phyloP scores from a whole-genome alignment of 2,329 filamentous ascomycete genomes.

The Aspergillus sp. region DNA sequence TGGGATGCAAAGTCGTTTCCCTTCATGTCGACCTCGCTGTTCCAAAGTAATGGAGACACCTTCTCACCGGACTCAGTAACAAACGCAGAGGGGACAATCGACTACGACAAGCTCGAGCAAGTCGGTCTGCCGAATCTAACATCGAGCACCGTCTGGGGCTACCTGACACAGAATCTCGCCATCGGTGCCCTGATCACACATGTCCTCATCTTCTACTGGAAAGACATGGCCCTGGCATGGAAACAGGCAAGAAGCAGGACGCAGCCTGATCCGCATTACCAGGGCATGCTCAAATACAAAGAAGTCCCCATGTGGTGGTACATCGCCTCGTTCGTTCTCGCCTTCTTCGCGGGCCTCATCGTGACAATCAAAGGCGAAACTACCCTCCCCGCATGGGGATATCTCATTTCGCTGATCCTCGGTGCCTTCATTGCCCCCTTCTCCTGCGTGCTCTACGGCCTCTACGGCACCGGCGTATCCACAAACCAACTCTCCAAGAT shows the following conservation, averaged over 20 bases:
- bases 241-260: conserved; percentile 20
- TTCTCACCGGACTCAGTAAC: conserved; percentile 24
- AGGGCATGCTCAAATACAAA: conserved; percentile 27
- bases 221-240: conserved; percentile 24
- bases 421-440: conserved; percentile 52
- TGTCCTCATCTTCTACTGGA: conserved; percentile 25
- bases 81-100: conserved; percentile 24
- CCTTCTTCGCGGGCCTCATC: conserved; percentile 50
- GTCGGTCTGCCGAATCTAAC: conserved; percentile 29
- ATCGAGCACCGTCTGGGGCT: conserved; percentile 25
- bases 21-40: conserved; percentile 35
- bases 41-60: conserved; percentile 25
- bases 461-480: conserved; percentile 21
- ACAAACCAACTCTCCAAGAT: conserved; percentile 29
- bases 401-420: conserved; percentile 47
- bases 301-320: conserved; percentile 50
- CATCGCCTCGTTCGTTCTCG: conserved; percentile 40
- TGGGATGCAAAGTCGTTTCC: conserved; percentile 24
- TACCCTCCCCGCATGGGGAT: conserved; percentile 51
- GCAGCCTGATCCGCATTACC: conserved; percentile 24
- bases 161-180: conserved; percentile 17
- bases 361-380: conserved; percentile 50
- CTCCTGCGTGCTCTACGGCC: conserved; percentile 20
- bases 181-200: conserved; percentile 28
- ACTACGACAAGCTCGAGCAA: conserved; percentile 25